Percentiles rank a stretch among this genome's conserved stretches.
phyloP scores from a whole-genome alignment of 2,329 filamentous ascomycete species.

The Colletotrichum tabaci region DNA sequence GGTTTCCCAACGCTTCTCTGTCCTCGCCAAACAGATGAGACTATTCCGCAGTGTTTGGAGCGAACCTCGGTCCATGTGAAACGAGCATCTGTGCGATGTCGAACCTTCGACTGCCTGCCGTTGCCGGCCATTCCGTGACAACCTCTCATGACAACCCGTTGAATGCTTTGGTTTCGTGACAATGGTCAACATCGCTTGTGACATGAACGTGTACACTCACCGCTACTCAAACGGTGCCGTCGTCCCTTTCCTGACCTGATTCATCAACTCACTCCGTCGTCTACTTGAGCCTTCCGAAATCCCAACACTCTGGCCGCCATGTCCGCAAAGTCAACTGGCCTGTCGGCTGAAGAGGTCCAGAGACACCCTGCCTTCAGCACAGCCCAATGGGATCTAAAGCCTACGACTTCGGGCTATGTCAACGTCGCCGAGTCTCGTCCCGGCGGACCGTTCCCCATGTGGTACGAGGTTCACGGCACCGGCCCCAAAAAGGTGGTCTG shows the following conservation, averaged over 20 bases:
- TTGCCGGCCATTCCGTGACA: not conserved
- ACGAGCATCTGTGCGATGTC: conserved; percentile 2
- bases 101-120: not conserved
- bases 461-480: conserved; percentile 31
- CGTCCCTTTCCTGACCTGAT: not conserved
- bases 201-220: not conserved
- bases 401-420: conserved; percentile 9
- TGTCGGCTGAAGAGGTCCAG: conserved; percentile 16
- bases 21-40: not conserved
- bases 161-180: not conserved
- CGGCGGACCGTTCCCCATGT: conserved; percentile 26
- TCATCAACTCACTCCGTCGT: not conserved
- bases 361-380: conserved; percentile 27
- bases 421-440: conserved; percentile 15
- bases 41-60: not conserved
- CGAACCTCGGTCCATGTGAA: conserved; percentile 18
- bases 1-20: not conserved
- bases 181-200: not conserved
- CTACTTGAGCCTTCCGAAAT: not conserved
- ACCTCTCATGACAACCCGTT: not conserved
- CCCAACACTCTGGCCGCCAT: not conserved
- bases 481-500: conserved; percentile 26
- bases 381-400: conserved; percentile 18
- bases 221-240: too few species aligned
- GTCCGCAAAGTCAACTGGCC: not conserved